Evolutionary conservation across 805 yeast genomes (phyloP).

Genomic region (Dipodascus geniculatus): DNA sequence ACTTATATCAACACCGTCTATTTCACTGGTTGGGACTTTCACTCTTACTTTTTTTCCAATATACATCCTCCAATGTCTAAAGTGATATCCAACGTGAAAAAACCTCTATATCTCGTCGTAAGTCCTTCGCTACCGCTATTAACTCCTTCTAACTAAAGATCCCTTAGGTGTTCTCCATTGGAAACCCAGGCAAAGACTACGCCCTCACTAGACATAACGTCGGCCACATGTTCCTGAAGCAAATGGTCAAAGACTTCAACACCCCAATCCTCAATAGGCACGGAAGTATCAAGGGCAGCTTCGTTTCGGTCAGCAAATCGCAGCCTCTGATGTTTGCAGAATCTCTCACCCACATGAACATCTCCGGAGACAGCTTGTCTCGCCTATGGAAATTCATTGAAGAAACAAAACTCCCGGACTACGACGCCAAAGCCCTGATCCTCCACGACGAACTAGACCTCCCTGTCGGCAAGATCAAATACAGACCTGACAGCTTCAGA

Average conservation of each 20-base stretch:
- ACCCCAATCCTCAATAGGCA: conserved; percentile 4
- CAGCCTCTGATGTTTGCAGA: conserved; percentile 34
- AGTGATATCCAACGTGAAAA: neutral
- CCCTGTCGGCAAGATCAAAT: conserved; percentile 52
- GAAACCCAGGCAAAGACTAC: conserved; percentile 63
- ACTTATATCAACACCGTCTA: too few species aligned
- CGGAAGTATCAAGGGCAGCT: conserved; percentile 17
- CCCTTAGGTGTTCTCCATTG: conserved; percentile 36
- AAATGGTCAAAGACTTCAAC: conserved; percentile 11
- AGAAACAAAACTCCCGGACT: conserved; percentile 5
- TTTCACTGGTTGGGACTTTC: too few species aligned
- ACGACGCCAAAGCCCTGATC: conserved; percentile 38
- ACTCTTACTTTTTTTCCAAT: too few species aligned
- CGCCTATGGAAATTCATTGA: conserved; percentile 25
- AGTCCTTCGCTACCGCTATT: neutral
- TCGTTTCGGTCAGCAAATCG: conserved; percentile 12
- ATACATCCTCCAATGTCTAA: too few species aligned
- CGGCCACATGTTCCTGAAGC: conserved; percentile 48
- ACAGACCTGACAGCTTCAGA: conserved; percentile 48
- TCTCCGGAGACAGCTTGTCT: conserved; percentile 47
- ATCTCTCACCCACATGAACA: conserved; percentile 54
- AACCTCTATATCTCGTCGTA: neutral
- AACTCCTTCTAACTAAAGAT: neutral
- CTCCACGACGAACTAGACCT: conserved; percentile 72
- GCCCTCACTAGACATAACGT: conserved; percentile 63